Base-by-base conservation (phyloP, 176 grass and related monocot genomes). In the Tillandsia leiboldiana region DNA sequence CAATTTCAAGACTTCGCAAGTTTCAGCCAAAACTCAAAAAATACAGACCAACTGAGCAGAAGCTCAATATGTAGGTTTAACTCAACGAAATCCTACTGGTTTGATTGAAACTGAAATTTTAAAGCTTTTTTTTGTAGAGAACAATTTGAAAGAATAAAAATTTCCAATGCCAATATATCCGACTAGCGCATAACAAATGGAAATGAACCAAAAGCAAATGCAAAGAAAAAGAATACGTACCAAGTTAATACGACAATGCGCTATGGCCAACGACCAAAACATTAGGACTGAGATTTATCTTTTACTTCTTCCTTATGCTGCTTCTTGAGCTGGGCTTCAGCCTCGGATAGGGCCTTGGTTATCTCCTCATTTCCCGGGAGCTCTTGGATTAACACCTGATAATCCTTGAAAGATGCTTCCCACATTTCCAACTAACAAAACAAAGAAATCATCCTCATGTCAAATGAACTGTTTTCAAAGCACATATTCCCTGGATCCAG, bases 371-470 rank as follows among this genome's bases (percentile, higher is more conserved):
- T 92, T 73, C 81, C 87, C 3, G 90, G 90, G 26, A 87, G 79
- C 53, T 93, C 90, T 87, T 90, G 86, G 66, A 91, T 51, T 53
- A 99, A 63, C 68, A 90, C 77, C 74, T 88, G 74, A 70, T 94
- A 99, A 77, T 99, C 95, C 80, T 84, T 87, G 63, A 88, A 48
- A 9, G 84, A 83, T 62, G 90, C 87, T 70, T 99, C 87, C 95
- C 95, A 94, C 6, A 81, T 99, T 76, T 93, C 84, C 84, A 92
- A n/a, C 93, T 97, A 51, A 14, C 9, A 51, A 87, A 27, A 65
- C 58, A 12, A 51, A 9, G 11, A 10, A 9, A n/a, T 53, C 3
- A 76, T 48, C n/a, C 59, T 24, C 24, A 42, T 7, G 11, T 61
- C 15, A 61, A 61, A 61, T 23, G 15, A 20, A 61, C 18, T n/a